Percentiles rank a stretch among this genome's conserved stretches.
Conservation (phyloP, 2,329 filamentous ascomycete species). For the Monascus ruber region DNA sequence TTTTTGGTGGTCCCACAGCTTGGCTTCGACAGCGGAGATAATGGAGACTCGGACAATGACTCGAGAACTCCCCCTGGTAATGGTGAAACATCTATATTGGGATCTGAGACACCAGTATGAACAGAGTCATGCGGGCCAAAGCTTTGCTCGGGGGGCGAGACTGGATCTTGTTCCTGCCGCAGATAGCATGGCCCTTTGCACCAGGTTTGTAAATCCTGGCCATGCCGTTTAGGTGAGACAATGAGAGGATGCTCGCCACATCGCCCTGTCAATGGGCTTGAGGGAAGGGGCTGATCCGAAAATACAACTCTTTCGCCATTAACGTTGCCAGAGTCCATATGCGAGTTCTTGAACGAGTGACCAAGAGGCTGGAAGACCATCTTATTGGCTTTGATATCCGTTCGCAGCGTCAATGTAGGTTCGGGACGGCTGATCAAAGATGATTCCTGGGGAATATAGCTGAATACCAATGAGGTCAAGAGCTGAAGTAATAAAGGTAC, state of each 20-base stretch:
- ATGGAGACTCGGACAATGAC: constrained; percentile 18
- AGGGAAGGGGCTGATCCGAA: constrained; percentile 42
- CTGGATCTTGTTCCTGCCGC: constrained; percentile 35
- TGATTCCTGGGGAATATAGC: no score
- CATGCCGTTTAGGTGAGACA: constrained; percentile 32
- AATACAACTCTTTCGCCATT: constrained; percentile 36
- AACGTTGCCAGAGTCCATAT: constrained; percentile 43
- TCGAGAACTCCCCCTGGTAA: constrained; percentile 10
- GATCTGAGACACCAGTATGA: constrained; percentile 24
- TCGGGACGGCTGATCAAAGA: background rate
- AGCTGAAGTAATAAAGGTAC: no score
- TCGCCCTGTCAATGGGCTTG: constrained; percentile 40
- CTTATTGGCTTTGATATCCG: constrained; percentile 41
- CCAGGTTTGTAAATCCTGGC: constrained; percentile 40
- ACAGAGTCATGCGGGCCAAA: constrained; percentile 27
- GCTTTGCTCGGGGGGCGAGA: constrained; percentile 18
- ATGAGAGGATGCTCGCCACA: constrained; percentile 40
- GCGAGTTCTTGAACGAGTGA: constrained; percentile 50
- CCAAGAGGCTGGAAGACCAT: constrained; percentile 37
- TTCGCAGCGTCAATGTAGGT: constrained; percentile 21
- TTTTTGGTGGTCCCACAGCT: constrained; percentile 25
- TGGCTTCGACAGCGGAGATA: constrained; percentile 27
- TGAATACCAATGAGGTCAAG: no score
- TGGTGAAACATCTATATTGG: constrained; percentile 22
- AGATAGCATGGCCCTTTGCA: constrained; percentile 41